Evolutionary conservation across 202 grass and related monocot species (phyloP), one percentile per base, ranked within the genome.

Genomic region (Schoenoplectus triqueter): DNA sequence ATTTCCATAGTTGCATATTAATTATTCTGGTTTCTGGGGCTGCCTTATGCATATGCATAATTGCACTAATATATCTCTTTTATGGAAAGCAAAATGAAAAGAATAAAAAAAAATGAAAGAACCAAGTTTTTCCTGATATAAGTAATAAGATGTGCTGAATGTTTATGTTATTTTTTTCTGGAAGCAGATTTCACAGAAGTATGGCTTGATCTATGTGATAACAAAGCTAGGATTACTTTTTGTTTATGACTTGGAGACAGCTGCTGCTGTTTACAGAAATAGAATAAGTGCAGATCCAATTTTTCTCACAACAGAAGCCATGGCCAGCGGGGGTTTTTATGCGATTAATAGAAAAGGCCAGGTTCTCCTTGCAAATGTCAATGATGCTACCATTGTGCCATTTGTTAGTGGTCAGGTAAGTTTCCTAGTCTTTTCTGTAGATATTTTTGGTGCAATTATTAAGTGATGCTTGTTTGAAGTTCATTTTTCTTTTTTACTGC

Each of bases 191-290:
- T 97, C 95, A 45, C 95, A 94, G 68, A 97, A 97, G 85, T 97
- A 97, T 88, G 89, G 92, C 60, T 88, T 99, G 84, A 73, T 95
- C 55, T 99, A 92, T 85, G 96, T 99, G 71, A 99, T 99, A 81
- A 99, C 96, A 48, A 99, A 99, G 82, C 93, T 99, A 86, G 96
- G 96, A 31, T 85, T 98, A 87, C 82, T 98, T 64, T 98, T 98
- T 88, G 96, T 98, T 67, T 95, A 98, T 73, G 80, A 95, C 76
- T 78, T 97, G 85, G 95, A 95, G 88, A 94, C 92, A 83, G 89
- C 95, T 0, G 70, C 92, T 5, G 92, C 95, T 89, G 90, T 94
- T 74, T 94, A 89, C 78, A 97, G 90, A 89, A 94, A 92, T 83
- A 88, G 88, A 85, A 90, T 98, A 65, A 98, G 95, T 73, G 92